These are phyloP conservation scores for Hypholoma sublateritium DNA, from an alignment of 768 basidiomycete genomes.

Conservation along the genomic window DNA sequence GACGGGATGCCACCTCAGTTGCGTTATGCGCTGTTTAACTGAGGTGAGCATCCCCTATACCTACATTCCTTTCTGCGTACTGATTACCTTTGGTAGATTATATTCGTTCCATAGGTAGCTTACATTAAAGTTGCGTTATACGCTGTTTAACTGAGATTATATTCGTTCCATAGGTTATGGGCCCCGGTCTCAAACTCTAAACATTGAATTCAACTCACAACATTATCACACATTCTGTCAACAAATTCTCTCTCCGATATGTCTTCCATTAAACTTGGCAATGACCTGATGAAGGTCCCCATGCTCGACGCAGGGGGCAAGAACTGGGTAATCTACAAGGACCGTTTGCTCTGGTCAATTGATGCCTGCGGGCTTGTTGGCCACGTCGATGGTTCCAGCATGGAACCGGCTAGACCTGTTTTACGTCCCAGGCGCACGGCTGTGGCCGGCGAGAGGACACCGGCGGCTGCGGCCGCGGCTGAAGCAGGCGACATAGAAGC, in stretches of 20 bases:
- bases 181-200: too few species aligned
- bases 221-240: too few species aligned
- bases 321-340: constrained; percentile 15
- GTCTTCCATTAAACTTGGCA: constrained; percentile 9
- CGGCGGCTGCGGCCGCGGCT: neutral
- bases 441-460: neutral
- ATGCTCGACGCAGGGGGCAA: constrained; percentile 6
- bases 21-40: too few species aligned
- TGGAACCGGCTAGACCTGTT: constrained; percentile 7
- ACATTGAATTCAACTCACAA: too few species aligned
- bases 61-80: too few species aligned
- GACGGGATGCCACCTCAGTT: too few species aligned
- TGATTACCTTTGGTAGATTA: too few species aligned
- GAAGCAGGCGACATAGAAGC: neutral
- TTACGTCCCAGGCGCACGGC: neutral
- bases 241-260: neutral
- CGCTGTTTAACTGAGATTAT: too few species aligned
- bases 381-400: constrained; percentile 8
- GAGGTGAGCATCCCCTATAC: too few species aligned
- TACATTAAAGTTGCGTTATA: too few species aligned
- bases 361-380: constrained; percentile 5
- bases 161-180: too few species aligned
- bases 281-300: constrained; percentile 11
- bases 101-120: too few species aligned
- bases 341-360: constrained; percentile 9